A percentile compares a stretch with the other conserved stretches of the same genome.
These are phyloP conservation scores for Penicillium sp. DNA, from an alignment of 2,329 filamentous ascomycete species.

Conservation along the genomic window DNA sequence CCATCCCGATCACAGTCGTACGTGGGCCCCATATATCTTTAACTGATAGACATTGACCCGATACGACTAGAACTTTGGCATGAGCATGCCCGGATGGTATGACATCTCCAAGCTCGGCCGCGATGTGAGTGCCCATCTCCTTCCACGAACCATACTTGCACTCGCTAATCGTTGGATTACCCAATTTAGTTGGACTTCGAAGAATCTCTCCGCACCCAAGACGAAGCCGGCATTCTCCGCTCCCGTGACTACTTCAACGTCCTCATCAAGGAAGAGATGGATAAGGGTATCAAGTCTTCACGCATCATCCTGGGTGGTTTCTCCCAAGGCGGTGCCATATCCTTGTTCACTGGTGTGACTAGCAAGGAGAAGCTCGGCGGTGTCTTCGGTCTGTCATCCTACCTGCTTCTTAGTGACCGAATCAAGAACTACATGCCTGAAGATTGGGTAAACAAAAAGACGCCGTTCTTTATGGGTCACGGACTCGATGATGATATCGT, in stretches of 20 bases:
- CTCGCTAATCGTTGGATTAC: neutral
- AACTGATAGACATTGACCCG: neutral
- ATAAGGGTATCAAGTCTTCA: constrained; percentile 74
- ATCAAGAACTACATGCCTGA: constrained; percentile 58
- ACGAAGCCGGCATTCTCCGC: constrained; percentile 68
- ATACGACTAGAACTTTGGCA: constrained; percentile 63
- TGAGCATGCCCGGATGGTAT: constrained; percentile 72
- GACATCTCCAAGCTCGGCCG: constrained; percentile 49
- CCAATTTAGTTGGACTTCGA: constrained; percentile 41
- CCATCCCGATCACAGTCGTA: constrained; percentile 81
- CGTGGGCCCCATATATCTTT: constrained; percentile 27
- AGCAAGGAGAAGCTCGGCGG: constrained; percentile 74
- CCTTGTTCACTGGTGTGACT: constrained; percentile 76
- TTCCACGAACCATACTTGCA: neutral
- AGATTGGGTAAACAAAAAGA: constrained; percentile 65
- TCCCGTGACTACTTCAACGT: constrained; percentile 74
- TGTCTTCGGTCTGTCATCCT: constrained; percentile 81
- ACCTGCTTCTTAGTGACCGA: constrained; percentile 69
- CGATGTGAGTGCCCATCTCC: constrained; percentile 34
- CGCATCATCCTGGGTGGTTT: constrained; percentile 74
- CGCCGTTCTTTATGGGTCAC: constrained; percentile 85
- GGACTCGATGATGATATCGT: constrained; percentile 77
- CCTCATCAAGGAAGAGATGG: constrained; percentile 77
- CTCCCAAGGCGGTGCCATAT: constrained; percentile 80
- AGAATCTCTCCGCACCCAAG: constrained; percentile 43